A percentile compares a stretch with the other conserved stretches of the same genome.
Evolutionary conservation across 305 asterid genomes (phyloP).

Genomic region (Solanum hybrid): DNA sequence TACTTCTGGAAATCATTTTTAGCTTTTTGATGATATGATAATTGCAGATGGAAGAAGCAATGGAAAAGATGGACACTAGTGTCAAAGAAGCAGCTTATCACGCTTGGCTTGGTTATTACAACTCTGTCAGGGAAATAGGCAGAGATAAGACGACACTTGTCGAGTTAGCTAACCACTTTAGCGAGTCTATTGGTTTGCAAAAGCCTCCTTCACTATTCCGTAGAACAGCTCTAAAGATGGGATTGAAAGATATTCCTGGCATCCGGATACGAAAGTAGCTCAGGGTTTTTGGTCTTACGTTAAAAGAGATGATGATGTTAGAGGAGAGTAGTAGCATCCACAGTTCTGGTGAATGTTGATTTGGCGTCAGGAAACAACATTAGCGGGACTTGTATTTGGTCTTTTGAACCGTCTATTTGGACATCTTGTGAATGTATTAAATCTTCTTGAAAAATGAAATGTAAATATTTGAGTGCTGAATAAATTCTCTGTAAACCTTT

Average conservation of each 20-base stretch:
- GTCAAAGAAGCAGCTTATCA: slow-evolving; percentile 80
- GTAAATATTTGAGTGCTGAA: not conserved
- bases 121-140: slow-evolving; percentile 53
- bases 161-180: slow-evolving; percentile 62
- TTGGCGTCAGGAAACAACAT: not conserved
- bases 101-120: slow-evolving; percentile 87
- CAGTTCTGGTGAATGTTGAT: not conserved
- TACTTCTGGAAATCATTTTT: not conserved
- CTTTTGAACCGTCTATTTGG: not conserved
- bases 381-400: not conserved
- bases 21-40: not conserved
- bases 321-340: not conserved
- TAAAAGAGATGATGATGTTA: not conserved
- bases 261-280: slow-evolving; percentile 49
- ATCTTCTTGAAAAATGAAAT: not conserved
- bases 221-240: slow-evolving; percentile 81
- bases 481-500: not conserved
- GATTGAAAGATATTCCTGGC: slow-evolving; percentile 74
- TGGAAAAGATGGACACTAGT: slow-evolving; percentile 52
- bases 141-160: slow-evolving; percentile 74
- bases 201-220: slow-evolving; percentile 75
- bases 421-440: not conserved
- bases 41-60: slow-evolving; percentile 52
- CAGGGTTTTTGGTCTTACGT: not conserved
- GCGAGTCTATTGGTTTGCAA: slow-evolving; percentile 61